These are phyloP conservation scores for Carpinus viminea DNA, from an alignment of 306 rosid genomes.

Conservation along the genomic window DNA sequence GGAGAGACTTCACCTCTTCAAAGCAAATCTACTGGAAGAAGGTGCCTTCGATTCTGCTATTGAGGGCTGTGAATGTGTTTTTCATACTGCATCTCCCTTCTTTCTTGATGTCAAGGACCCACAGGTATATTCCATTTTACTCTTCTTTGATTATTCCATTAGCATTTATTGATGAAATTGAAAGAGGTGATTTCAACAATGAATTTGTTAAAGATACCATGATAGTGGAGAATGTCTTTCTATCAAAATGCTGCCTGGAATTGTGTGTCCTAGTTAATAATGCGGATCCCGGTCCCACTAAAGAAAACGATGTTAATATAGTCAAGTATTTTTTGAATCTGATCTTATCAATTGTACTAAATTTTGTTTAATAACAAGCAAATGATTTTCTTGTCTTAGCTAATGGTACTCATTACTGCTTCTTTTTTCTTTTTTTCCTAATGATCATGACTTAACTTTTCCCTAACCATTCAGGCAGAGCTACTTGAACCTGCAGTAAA, in stretches of 20 bases:
- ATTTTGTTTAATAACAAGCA: neutral
- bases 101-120: constrained; percentile 36
- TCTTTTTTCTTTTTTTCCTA: neutral
- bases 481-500: constrained; percentile 58
- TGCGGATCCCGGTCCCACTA: neutral
- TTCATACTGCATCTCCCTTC: constrained; percentile 48
- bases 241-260: neutral
- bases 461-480: constrained; percentile 40
- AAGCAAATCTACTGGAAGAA: constrained; percentile 42
- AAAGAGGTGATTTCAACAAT: neutral
- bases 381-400: neutral
- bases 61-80: constrained; percentile 40
- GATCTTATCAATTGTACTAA: neutral
- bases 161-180: neutral
- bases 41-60: constrained; percentile 44
- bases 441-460: too few species aligned
- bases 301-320: neutral
- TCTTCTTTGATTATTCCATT: neutral
- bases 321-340: neutral
- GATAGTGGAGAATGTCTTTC: neutral
- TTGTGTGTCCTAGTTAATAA: neutral
- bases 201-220: neutral
- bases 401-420: neutral
- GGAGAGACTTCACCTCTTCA: constrained; percentile 41
- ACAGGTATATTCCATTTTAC: constrained; percentile 26